These are phyloP conservation scores for Hansfordia pulvinata DNA, from an alignment of 2,329 filamentous ascomycete genomes.

Conservation along the genomic window DNA sequence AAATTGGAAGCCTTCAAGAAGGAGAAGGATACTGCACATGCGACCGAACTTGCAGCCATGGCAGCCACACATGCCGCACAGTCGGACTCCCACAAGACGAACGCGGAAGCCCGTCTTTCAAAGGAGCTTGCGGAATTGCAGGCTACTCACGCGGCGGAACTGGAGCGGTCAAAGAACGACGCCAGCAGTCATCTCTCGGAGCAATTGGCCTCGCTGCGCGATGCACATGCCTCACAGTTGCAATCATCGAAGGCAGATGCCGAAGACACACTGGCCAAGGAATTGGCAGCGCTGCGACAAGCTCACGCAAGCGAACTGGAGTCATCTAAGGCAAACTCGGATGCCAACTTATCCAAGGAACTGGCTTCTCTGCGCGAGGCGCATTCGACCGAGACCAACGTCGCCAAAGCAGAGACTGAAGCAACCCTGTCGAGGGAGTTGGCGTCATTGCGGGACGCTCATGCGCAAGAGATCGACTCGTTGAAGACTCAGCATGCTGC, in stretches of 20 bases:
- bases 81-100: background rate
- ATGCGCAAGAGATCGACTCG: conserved; percentile 14
- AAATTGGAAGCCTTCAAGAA: background rate
- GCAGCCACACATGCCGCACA: background rate
- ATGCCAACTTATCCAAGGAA: conserved; percentile 3
- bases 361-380: conserved; percentile 11
- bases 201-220: conserved; percentile 9
- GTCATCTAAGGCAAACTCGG: conserved; percentile 7
- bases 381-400: conserved; percentile 14
- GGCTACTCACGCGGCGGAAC: background rate
- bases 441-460: conserved; percentile 12
- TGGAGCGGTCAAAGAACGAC: background rate
- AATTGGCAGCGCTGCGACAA: conserved; percentile 10
- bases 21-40: background rate
- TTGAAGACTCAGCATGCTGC: conserved; percentile 14
- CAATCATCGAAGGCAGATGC: conserved; percentile 9
- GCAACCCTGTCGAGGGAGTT: conserved; percentile 11
- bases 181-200: background rate
- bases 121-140: background rate
- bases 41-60: background rate
- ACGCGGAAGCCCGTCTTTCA: background rate
- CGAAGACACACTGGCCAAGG: conserved; percentile 6
- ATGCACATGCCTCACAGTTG: conserved; percentile 10
- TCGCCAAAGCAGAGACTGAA: conserved; percentile 9
- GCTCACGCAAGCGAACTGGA: conserved; percentile 10